These are phyloP conservation scores for Leccinum pachyderme DNA, from an alignment of 1,284 basidiomycete species.

Conservation along the genomic window DNA sequence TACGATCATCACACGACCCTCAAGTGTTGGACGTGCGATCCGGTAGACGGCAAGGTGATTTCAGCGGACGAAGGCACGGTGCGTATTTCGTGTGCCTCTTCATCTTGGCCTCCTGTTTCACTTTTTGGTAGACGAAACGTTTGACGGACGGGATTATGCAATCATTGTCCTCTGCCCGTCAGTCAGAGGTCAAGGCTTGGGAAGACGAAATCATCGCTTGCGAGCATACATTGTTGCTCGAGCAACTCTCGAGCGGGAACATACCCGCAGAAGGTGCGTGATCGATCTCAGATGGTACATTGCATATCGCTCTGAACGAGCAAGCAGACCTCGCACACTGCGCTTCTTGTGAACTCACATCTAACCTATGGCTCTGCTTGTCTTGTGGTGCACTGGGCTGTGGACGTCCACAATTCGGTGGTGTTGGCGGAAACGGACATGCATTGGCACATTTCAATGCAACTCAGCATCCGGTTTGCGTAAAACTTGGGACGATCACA, in stretches of 20 bases:
- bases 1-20: constrained; percentile 72
- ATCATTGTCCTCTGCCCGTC: constrained; percentile 85
- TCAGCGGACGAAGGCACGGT: constrained; percentile 13
- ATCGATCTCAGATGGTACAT: neutral
- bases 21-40: constrained; percentile 77
- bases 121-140: constrained; percentile 43
- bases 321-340: constrained; percentile 73
- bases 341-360: constrained; percentile 73
- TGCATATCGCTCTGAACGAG: constrained; percentile 8
- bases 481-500: constrained; percentile 97
- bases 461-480: constrained; percentile 80
- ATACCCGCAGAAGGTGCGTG: constrained; percentile 52
- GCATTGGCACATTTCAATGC: constrained; percentile 81
- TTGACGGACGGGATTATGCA: constrained; percentile 76
- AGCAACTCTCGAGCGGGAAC: constrained; percentile 57
- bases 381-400: constrained; percentile 95
- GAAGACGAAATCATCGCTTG: constrained; percentile 92
- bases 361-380: constrained; percentile 95
- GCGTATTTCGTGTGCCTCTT: neutral
- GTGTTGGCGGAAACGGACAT: constrained; percentile 87
- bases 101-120: neutral
- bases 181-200: constrained; percentile 96
- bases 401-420: constrained; percentile 86
- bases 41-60: constrained; percentile 50
- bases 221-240: constrained; percentile 81